Evolutionary conservation across 306 rosid genomes (phyloP), one percentile per base, ranked within the genome.

Genomic region (Styphnolobium japonicum): DNA sequence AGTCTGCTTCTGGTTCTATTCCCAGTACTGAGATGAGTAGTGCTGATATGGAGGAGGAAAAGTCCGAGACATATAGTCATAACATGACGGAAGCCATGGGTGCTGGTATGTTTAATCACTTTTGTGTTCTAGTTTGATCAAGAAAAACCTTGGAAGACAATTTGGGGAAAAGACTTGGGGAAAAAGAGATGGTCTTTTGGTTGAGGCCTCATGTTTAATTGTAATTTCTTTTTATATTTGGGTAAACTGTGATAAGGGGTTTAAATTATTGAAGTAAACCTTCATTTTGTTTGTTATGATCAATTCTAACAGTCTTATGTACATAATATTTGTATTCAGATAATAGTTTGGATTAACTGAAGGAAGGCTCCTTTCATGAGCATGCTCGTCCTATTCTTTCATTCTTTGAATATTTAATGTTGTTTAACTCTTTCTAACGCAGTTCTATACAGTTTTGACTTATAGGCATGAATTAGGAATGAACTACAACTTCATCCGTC

Each of bases 21-120:
- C 85, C 93, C 2, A 84, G 90, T 79, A 88, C 93, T 21, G 88
- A 87, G 86, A 80, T 71, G 5, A 87, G 93, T 64, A 89, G 87
- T 37, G 74, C 88, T 0, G 60, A 81, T 31, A 60, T 48, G 39
- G 5, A 93, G 79, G 97, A 89, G 87, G 97, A 84, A 40, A 88
- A 88, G 77, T 95, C 99, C 27, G 97, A 91, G 75, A 74, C 55
- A 66, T 95, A 93, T 55, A 91, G 97, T 82, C 57, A 78, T 48
- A 83, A 88, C 85, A 95, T 95, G 99, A 91, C 98, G 52, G 87
- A 87, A 84, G 98, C 98, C 71, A 93, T 93, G 98, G 99, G 98
- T 80, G 97, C 96, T 77, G 99, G 99, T 95, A 90, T 81, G 92
- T 84, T 85, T 45, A 40, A 51, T 71, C 12, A 62, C 61, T 71